These are phyloP conservation scores for Musa balbisiana DNA, from an alignment of 202 grass and related monocot species.

Conservation along the genomic window DNA sequence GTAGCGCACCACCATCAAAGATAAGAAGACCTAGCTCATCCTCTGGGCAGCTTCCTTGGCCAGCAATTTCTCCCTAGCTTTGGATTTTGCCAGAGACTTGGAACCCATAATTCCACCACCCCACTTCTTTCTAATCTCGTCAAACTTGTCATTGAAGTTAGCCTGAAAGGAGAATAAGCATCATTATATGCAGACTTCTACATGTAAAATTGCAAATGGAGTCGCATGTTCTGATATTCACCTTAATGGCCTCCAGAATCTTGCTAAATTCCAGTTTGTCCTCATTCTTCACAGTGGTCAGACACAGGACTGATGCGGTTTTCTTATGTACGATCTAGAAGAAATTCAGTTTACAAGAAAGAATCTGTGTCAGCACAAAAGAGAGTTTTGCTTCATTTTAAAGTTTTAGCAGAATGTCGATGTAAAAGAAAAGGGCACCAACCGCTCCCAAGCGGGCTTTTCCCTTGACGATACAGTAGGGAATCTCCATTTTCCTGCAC, in stretches of 20 bases:
- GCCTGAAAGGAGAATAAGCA: not conserved
- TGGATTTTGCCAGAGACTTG: not conserved
- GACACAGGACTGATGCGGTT: constrained; percentile 4
- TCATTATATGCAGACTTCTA: not conserved
- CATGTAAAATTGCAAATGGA: not conserved
- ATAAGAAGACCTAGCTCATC: not conserved
- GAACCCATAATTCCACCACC: constrained; percentile 1
- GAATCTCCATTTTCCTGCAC: constrained; percentile 5
- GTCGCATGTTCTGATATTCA: not conserved
- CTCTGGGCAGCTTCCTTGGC: constrained; percentile 5
- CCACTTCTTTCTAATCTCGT: constrained; percentile 1
- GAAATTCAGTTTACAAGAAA: not conserved
- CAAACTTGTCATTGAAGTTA: constrained; percentile 3
- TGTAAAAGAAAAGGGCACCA: not conserved
- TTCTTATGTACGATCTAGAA: not conserved
- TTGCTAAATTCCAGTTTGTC: constrained; percentile 9
- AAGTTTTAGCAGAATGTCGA: not conserved
- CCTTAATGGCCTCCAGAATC: constrained; percentile 2
- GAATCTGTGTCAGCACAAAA: not conserved
- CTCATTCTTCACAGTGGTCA: constrained; percentile 1
- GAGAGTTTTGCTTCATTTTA: not conserved
- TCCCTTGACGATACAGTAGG: constrained; percentile 1
- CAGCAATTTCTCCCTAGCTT: not conserved
- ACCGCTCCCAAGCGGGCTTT: constrained; percentile 1
- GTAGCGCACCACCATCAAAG: too few relatives aligned